Evolutionary conservation across 768 basidiomycete species (phyloP).

Genomic region (Leucocoprinus birnbaumii): DNA sequence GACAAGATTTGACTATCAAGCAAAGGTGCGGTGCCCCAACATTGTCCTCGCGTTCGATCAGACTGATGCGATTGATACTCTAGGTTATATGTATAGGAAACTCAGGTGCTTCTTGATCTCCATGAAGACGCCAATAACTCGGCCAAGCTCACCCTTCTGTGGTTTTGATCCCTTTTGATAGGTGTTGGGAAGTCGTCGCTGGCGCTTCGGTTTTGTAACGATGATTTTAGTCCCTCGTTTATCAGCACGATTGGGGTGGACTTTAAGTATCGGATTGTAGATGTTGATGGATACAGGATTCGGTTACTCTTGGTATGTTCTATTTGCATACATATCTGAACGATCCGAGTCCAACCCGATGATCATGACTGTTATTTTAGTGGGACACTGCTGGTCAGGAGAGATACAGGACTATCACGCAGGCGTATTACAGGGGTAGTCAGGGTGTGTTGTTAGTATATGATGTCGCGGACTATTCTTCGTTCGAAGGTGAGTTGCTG

Average conservation of each 20-base stretch:
- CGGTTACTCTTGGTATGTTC: neutral
- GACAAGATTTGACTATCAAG: constrained; percentile 4
- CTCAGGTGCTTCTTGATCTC: neutral
- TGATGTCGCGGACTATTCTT: constrained; percentile 6
- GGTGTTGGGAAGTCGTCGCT: constrained; percentile 10
- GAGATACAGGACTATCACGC: constrained; percentile 1
- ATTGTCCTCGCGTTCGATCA: neutral
- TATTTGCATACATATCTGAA: neutral
- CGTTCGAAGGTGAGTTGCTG: neutral
- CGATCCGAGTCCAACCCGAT: neutral
- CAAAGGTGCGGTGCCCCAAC: neutral
- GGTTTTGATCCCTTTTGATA: neutral
- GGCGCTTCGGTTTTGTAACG: constrained; percentile 3
- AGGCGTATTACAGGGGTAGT: constrained; percentile 6
- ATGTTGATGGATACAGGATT: neutral
- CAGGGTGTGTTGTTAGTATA: constrained; percentile 7
- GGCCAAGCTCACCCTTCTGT: neutral
- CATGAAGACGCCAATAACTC: neutral
- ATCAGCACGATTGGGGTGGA: constrained; percentile 7
- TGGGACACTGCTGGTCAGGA: constrained; percentile 12
- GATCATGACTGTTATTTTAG: neutral
- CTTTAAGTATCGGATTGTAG: constrained; percentile 7
- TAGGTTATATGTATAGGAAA: constrained; percentile 6
- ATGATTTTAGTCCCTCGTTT: constrained; percentile 7
- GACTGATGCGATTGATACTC: neutral